These are phyloP conservation scores for Trichoderma reesei DNA, from an alignment of 495 filamentous ascomycete species.

Conservation along the genomic window DNA sequence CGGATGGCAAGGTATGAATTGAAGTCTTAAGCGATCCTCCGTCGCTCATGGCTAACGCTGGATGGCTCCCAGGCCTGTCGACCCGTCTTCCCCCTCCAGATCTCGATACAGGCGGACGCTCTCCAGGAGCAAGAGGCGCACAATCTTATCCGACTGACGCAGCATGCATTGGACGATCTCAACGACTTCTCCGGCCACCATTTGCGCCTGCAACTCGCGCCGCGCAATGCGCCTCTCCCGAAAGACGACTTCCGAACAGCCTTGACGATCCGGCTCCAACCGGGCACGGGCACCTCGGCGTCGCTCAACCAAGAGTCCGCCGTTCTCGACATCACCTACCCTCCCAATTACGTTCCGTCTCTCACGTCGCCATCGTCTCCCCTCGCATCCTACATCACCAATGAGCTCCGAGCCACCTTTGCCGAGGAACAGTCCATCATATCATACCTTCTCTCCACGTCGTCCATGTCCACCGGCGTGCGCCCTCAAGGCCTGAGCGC, in stretches of 20 bases:
- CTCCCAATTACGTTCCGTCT: slow-evolving; percentile 61
- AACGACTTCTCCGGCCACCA: slow-evolving; percentile 92
- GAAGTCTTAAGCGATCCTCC: not conserved
- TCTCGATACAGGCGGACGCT: slow-evolving; percentile 62
- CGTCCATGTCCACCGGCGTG: slow-evolving; percentile 39
- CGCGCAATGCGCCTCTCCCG: slow-evolving; percentile 20
- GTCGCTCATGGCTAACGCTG: not conserved
- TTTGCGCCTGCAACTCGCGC: slow-evolving; percentile 61
- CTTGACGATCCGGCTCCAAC: slow-evolving; percentile 58
- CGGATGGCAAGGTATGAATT: slow-evolving; percentile 71
- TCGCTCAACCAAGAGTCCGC: slow-evolving; percentile 58
- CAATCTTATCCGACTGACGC: slow-evolving; percentile 70
- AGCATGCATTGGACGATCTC: slow-evolving; percentile 81
- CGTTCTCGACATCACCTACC: slow-evolving; percentile 70
- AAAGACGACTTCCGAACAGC: slow-evolving; percentile 33
- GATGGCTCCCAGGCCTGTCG: slow-evolving; percentile 56
- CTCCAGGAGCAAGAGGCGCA: slow-evolving; percentile 61
- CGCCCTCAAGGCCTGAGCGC: slow-evolving; percentile 30
- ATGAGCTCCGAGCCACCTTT: slow-evolving; percentile 68
- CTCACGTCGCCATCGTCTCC: slow-evolving; percentile 59
- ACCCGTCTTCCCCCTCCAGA: slow-evolving; percentile 77
- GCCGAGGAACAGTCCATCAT: slow-evolving; percentile 85
- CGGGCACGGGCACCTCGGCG: slow-evolving; percentile 52
- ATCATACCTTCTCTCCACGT: slow-evolving; percentile 63
- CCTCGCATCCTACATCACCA: slow-evolving; percentile 71